Percentiles rank a stretch among this genome's conserved stretches.
Evolutionary conservation across 345 rosid species (phyloP).

Genomic region (Acer campestre): DNA sequence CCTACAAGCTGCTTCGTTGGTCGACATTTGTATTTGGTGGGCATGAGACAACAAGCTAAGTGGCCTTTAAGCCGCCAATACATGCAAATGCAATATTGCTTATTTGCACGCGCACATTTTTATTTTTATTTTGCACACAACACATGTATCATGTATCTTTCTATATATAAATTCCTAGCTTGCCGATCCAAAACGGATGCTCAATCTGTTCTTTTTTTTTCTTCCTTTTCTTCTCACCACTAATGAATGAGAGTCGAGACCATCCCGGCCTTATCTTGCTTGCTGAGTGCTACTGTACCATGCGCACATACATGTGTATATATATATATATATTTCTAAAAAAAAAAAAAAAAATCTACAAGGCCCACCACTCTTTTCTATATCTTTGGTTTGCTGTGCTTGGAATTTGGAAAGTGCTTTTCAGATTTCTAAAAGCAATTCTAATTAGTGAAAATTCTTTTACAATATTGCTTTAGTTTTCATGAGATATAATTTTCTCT

Average conservation of each 20-base stretch:
- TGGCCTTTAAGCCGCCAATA: constrained; percentile 64
- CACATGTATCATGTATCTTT: constrained; percentile 31
- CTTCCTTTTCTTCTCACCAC: constrained; percentile 19
- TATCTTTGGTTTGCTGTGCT: constrained; percentile 5
- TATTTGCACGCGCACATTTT: constrained; percentile 49
- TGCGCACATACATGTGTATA: constrained; percentile 50
- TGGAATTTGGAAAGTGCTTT: neutral
- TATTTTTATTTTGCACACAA: constrained; percentile 11
- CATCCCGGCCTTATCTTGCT: constrained; percentile 4
- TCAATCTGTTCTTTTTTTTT: neutral
- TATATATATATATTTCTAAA: constrained; percentile 7
- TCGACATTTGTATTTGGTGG: constrained; percentile 38
- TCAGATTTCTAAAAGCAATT: neutral
- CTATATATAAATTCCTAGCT: neutral
- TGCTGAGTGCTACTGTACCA: constrained; percentile 83
- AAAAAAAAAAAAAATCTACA: constrained; percentile 9
- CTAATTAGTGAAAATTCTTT: neutral
- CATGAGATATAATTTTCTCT: too few species aligned
- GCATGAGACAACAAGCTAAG: constrained; percentile 16
- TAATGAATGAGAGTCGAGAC: constrained; percentile 21
- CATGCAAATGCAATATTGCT: constrained; percentile 15
- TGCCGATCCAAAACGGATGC: neutral
- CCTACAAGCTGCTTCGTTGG: constrained; percentile 39
- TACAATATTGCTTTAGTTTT: too few species aligned
- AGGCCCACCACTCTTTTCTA: constrained; percentile 39